Evolutionary conservation across 2,329 filamentous ascomycete genomes (phyloP), one percentile per base, ranked within the genome.

Genomic region (Fusarium beomiforme): DNA sequence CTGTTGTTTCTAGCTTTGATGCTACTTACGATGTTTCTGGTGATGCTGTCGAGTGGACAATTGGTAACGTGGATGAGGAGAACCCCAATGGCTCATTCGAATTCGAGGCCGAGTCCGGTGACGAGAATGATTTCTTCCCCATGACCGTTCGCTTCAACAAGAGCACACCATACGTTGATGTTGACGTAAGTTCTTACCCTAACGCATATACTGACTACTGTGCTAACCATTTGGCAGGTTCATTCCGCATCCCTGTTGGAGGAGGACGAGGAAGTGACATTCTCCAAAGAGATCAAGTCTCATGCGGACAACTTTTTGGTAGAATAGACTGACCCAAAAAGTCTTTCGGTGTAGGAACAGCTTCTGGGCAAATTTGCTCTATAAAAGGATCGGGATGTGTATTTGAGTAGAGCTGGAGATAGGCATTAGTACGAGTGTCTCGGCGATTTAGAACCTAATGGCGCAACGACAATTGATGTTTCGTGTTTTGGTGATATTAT

Each of bases 121-220:
- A 95, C 73, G 96, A 98, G 79, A 91, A 93, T 61, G 95, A 98
- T 76, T 98, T 98, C 85, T 99, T 99, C 90, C 96, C 96, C 2
- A 98, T 99, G 95, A 92, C 89, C 58, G 91, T 98, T 67, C 89
- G 91, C 59, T 99, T 99, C 83, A 91, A 89, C 70, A 98, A 97
- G 87, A 88, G 90, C 43, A 89, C 88, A 64, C 95, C 96, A 31
- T 97, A 93, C 81, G 88, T 98, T 54, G 94, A 98, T 77, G 93
- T 99, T 71, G 94, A 98, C 84, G 95, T 98, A 86, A 91, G 92
- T 88, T 26, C 24, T 9, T 29, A 23, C 6, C 24, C 21, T 17
- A 12, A 17, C 19, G 6, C 7, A 9, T 19, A 16, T 11, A 21
- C 26, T 23, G 24, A 36, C 11, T 23, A 12, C 19, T 10, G 23